These are phyloP conservation scores for Polychaeton citri DNA, from an alignment of 2,329 filamentous ascomycete genomes.

Conservation along the genomic window DNA sequence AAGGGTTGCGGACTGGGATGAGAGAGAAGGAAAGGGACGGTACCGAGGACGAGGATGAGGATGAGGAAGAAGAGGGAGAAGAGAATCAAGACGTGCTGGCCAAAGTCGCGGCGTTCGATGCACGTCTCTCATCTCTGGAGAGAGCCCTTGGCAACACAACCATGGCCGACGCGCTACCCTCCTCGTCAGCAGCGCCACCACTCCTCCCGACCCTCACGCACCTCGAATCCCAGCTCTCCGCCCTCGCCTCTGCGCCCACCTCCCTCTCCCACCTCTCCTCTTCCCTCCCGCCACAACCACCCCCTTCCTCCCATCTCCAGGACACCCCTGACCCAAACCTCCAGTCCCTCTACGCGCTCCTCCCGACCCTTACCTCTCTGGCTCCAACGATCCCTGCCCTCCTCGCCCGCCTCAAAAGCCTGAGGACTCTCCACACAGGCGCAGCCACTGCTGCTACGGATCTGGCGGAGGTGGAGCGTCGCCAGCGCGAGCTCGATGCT, in stretches of 20 bases:
- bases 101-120: conserved; percentile 79
- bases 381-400: conserved; percentile 74
- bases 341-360: conserved; percentile 76
- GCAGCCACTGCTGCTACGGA: conserved; percentile 70
- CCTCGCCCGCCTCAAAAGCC: conserved; percentile 69
- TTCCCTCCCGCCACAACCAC: too few species aligned
- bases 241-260: conserved; percentile 49
- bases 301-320: conserved; percentile 32
- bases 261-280: conserved; percentile 53
- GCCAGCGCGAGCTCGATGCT: conserved; percentile 66
- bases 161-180: conserved; percentile 42
- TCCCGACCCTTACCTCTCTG: conserved; percentile 78
- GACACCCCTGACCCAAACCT: conserved; percentile 52
- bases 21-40: conserved; percentile 9
- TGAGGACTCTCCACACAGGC: conserved; percentile 74
- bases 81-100: conserved; percentile 48
- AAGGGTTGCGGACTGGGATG: conserved; percentile 47
- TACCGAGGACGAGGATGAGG: neutral
- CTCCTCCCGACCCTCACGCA: conserved; percentile 71
- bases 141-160: conserved; percentile 66
- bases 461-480: conserved; percentile 61
- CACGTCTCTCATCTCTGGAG: conserved; percentile 66
- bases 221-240: conserved; percentile 67
- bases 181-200: conserved; percentile 40
- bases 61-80: conserved; percentile 2